Evolutionary conservation across 192 early-diverging fungal species (phyloP), one percentile per base, ranked within the genome.

Genomic region (Backusella westeae): DNA sequence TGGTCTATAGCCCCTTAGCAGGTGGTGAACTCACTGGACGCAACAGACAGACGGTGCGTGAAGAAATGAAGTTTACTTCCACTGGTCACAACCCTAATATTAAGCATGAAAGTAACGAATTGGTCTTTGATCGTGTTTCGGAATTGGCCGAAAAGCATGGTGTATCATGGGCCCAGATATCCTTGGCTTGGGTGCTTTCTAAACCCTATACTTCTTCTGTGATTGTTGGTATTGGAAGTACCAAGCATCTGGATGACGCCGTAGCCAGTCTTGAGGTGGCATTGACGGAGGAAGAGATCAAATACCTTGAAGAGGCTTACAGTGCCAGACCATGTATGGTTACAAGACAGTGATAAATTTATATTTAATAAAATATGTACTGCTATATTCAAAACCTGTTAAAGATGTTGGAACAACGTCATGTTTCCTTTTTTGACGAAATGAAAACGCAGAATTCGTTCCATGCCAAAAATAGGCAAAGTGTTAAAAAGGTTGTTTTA

Each of bases 1-100:
- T 83, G 3, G 67, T 74, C 17, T 83, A 76, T 71, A 56, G 68
- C 2, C 78, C 82, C 0, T 38, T 83, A 6, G 82, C 82, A 19
- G 65, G 79, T 42, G 82, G 82, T 34, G 38, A 42, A 10, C 53
- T 83, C 1, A 34, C 73, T 12, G 76, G 73, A 29, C 73, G 73
- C 44, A 67, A 74, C 44, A 44, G 80, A 52, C 44, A 63, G 15
- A 78, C 77, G 14, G 56, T n/a, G 7, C 63, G 73, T 35, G 32
- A 10, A n/a, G 39, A 75, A 29, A 71, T 39, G 14, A 29, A 23
- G 19, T 67, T 67, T 67, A 29, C 29, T 34, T 19, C 34, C 5
- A 17, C 29, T 17, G 17, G 29, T 29, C 15, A 34, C 34, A 15
- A 17, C 14, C 17, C 23, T 32, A 67, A 29, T 29, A 67, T 17